Percentiles rank a stretch among this genome's conserved stretches.
These are phyloP conservation scores for Erucastrum elatum DNA, from an alignment of 345 rosid species.

Conservation along the genomic window DNA sequence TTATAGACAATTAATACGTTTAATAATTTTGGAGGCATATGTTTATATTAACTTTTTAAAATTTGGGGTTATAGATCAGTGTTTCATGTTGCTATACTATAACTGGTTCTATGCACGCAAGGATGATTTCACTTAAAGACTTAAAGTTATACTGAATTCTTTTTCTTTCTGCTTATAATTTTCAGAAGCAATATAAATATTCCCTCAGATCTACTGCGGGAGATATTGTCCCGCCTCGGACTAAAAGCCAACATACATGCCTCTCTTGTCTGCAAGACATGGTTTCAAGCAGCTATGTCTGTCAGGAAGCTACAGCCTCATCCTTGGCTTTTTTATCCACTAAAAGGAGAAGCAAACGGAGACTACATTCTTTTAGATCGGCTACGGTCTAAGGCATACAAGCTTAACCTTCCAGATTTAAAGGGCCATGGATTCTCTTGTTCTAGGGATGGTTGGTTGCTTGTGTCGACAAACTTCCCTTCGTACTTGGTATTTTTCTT, in stretches of 20 bases:
- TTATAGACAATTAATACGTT: too few species aligned
- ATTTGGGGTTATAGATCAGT: too few species aligned
- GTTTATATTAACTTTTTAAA: too few species aligned
- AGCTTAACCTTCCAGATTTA: neutral
- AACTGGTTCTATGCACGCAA: too few species aligned
- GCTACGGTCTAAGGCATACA: neutral
- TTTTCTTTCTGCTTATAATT: neutral
- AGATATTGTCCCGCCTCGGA: slow-evolving; percentile 12
- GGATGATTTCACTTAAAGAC: too few species aligned
- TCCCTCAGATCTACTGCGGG: neutral
- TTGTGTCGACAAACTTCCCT: neutral
- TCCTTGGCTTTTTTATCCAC: neutral
- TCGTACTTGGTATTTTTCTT: neutral
- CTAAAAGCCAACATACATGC: neutral
- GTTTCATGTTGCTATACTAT: too few species aligned
- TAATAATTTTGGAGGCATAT: too few species aligned
- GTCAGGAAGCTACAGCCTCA: neutral
- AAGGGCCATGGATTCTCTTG: neutral
- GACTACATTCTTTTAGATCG: neutral
- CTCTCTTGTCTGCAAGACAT: slow-evolving; percentile 6
- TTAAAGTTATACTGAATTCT: neutral
- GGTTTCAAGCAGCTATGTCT: slow-evolving; percentile 7
- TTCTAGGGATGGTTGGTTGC: slow-evolving; percentile 15
- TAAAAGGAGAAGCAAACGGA: neutral
- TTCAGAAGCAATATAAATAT: neutral